phyloP scores from a whole-genome alignment of 805 yeast species.

The Blastobotrys robertii region DNA sequence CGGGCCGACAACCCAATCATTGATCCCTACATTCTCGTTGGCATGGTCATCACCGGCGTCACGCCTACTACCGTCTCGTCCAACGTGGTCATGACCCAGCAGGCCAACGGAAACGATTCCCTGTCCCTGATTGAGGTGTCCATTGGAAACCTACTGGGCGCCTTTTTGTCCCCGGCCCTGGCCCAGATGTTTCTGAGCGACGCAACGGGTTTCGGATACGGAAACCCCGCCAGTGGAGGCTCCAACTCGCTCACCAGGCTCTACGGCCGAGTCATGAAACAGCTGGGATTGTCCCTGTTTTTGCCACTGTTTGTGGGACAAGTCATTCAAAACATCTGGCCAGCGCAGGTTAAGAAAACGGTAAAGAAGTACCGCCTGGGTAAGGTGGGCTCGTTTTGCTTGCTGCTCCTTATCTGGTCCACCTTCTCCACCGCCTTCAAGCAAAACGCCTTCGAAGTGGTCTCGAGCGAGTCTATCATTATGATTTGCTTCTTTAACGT shows the following conservation, averaged over 20 bases:
- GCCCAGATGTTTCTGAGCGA: slow-evolving; percentile 54
- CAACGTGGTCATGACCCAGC: slow-evolving; percentile 83
- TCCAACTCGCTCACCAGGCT: slow-evolving; percentile 38
- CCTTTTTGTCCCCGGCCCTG: slow-evolving; percentile 79
- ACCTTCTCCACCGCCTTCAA: slow-evolving; percentile 84
- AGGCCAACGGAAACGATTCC: slow-evolving; percentile 75
- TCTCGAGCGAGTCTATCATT: slow-evolving; percentile 58
- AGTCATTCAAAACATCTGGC: slow-evolving; percentile 59
- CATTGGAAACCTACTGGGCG: slow-evolving; percentile 76
- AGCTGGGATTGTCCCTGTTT: slow-evolving; percentile 73
- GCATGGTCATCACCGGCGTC: slow-evolving; percentile 71
- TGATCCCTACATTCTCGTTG: slow-evolving; percentile 69
- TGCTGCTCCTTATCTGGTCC: slow-evolving; percentile 64
- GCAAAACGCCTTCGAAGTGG: slow-evolving; percentile 66
- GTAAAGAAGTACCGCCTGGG: slow-evolving; percentile 47
- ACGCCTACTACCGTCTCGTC: slow-evolving; percentile 91
- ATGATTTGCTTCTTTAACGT: slow-evolving; percentile 75
- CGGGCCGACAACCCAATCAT: slow-evolving; percentile 49
- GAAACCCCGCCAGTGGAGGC: slow-evolving; percentile 55
- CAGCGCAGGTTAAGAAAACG: slow-evolving; percentile 53
- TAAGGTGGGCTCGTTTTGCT: slow-evolving; percentile 73
- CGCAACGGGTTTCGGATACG: slow-evolving; percentile 55
- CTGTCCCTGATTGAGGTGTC: slow-evolving; percentile 77
- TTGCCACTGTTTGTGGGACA: slow-evolving; percentile 88
- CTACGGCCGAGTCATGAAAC: slow-evolving; percentile 75